Evolutionary conservation across 805 yeast species (phyloP), one percentile per base, ranked within the genome.

Genomic region (Huiozyma naganishii): DNA sequence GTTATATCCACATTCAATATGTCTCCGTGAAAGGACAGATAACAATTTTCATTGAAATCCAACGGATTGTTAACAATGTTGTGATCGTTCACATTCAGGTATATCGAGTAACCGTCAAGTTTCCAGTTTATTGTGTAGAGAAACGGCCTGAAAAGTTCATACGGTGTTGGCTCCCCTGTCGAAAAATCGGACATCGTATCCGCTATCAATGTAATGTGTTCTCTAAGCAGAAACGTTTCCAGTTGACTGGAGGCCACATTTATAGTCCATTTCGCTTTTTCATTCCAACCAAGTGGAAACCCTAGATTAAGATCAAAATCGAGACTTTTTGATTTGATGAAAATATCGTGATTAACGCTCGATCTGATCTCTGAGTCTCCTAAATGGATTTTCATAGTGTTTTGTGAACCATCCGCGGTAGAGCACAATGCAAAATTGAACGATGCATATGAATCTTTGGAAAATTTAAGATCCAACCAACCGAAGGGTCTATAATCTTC

Each of bases 61-160:
- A 88, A 64, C 0, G 97, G 95, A 52, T 87, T 84, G 60, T 88
- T 83, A 50, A 92, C 80, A 54, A 92, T 84, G 58, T 92, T 92
- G 36, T 77, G 76, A 54, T 87, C 95, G 59, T 92, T 92, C 28
- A 87, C 80, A 58, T 89, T 89, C 45, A 90, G 61, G 55, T 67
- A 83, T 6, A 90, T 60, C 30, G 74, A 71, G 52, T 82, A 81
- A 5, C 63, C 65, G 34, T 75, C 63, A 27, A 86, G 54, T 1
- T 68, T 62, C 88, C 95, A 82, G 32, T 71, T 67, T 23, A 88
- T 49, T 1, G 59, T 55, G 58, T 86, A 86, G 4, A 66, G 62
- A 45, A 79, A 79, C 0, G 96, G 95, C 13, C 89, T 69, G 59
- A 85, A 88, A 13, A 74, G 62, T 43, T 84, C 89, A 55, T 89